Evolutionary conservation across 116 monocot genomes (phyloP), one percentile per base, ranked within the genome.

Genomic region (Phalaenopsis hybrid): DNA sequence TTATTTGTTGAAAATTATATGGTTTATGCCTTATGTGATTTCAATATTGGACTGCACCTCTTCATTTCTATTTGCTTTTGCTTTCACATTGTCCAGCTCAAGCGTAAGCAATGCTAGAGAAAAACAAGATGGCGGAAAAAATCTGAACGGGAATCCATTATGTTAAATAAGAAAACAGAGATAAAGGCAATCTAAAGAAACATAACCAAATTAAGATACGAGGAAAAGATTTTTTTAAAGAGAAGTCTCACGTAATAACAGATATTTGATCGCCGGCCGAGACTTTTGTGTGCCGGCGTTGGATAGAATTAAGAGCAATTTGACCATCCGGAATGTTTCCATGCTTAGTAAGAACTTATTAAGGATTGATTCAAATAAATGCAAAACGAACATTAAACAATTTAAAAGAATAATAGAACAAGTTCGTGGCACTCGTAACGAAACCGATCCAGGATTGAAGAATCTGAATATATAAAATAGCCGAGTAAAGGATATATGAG

Each of bases 251-350:
- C 99, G 91, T 90, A 83, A 82, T 85, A 76, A 95, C 88, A 20
- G 93, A 81, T 74, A 95, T 83, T 43, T 84, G 48, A 78, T 99
- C 99, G 1, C 90, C 93, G 5, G 91, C 63, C 13, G 99, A 99
- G 83, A 99, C 93, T 84, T 87, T 95, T 6, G 84, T 77, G 69
- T 92, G 90, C 41, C 99, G 89, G 34, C 99, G 89, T 55, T 95
- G 95, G 52, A 99, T 87, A 67, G 95, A 93, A 84, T 95, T 95
- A 33, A 99, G 77, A 25, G 92, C 93, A 81, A 99, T 93, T 34
- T 78, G 83, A 43, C 90, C 92, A 55, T 84, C 82, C 2, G 21
- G 7, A 69, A 93, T 75, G 72, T 79, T 82, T 20, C 85, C 84
- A 68, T 92, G 93, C 81, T 82, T 85, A 52, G 95, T 99, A 70